These are phyloP conservation scores for Musa schizocarpa DNA, from an alignment of 176 grass and related monocot genomes.

Conservation along the genomic window DNA sequence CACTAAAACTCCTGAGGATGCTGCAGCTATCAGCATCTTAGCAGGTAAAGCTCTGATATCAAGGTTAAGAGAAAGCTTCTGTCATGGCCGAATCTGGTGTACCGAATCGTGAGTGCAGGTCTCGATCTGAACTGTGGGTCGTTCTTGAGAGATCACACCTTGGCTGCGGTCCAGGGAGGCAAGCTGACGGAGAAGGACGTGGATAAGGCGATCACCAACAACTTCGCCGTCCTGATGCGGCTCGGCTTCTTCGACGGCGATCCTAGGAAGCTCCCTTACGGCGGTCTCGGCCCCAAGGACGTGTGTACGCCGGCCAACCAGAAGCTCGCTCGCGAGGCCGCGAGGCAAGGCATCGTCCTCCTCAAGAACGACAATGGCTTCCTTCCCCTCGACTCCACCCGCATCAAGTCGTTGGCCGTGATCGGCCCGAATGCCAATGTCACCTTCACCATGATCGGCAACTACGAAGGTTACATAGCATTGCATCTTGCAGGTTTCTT, in stretches of 20 bases:
- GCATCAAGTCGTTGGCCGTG: slow-evolving; percentile 26
- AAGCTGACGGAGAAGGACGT: slow-evolving; percentile 48
- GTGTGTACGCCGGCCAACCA: slow-evolving; percentile 48
- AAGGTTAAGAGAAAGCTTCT: neutral
- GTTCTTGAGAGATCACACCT: slow-evolving; percentile 32
- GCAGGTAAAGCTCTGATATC: slow-evolving; percentile 24
- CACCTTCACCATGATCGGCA: slow-evolving; percentile 26
- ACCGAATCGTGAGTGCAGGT: slow-evolving; percentile 28
- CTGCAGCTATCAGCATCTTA: slow-evolving; percentile 45
- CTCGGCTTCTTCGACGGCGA: slow-evolving; percentile 77
- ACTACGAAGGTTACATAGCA: slow-evolving; percentile 37
- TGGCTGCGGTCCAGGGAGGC: slow-evolving; percentile 25
- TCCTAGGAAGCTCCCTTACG: slow-evolving; percentile 33
- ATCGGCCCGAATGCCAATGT: slow-evolving; percentile 67
- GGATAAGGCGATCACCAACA: slow-evolving; percentile 48
- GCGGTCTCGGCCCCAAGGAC: slow-evolving; percentile 27
- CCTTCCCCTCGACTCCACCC: slow-evolving; percentile 28
- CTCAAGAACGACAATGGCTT: slow-evolving; percentile 38
- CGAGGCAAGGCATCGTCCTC: slow-evolving; percentile 63
- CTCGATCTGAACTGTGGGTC: slow-evolving; percentile 58
- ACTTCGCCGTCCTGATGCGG: slow-evolving; percentile 43
- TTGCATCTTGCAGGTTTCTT: neutral
- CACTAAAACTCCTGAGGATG: slow-evolving; percentile 43
- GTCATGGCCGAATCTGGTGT: neutral
- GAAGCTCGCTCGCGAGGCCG: slow-evolving; percentile 52